Evolutionary conservation across 495 filamentous ascomycete species (phyloP).

Genomic region (Lentithecium fluviatile): DNA sequence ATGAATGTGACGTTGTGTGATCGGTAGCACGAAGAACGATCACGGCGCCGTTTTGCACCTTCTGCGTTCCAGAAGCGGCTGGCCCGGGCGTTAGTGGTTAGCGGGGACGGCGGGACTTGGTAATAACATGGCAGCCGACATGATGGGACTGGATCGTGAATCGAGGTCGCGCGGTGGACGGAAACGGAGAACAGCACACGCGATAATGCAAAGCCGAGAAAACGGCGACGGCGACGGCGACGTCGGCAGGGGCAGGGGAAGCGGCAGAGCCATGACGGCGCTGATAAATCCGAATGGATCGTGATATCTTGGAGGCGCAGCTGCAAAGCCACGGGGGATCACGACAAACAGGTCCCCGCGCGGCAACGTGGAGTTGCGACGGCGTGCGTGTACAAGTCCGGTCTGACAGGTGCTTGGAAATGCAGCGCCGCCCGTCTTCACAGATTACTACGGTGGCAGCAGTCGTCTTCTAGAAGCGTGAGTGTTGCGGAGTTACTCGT

Average conservation of each 20-base stretch:
- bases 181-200: too few species aligned
- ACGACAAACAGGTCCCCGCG: too few species aligned
- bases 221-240: too few species aligned
- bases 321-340: too few species aligned
- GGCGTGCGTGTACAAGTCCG: not conserved
- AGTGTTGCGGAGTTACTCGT: not conserved
- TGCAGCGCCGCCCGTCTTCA: not conserved
- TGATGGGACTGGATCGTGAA: too few species aligned
- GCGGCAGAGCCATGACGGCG: too few species aligned
- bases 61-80: not conserved
- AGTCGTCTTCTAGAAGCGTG: too few species aligned
- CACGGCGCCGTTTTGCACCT: not conserved
- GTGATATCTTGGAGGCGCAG: too few species aligned
- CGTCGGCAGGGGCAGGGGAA: too few species aligned
- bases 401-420: not conserved
- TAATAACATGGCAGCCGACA: not conserved
- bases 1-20: not conserved
- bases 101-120: not conserved
- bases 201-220: too few species aligned
- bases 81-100: not conserved
- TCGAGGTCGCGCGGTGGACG: too few species aligned
- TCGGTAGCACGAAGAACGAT: not conserved
- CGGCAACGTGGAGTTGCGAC: not conserved
- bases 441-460: not conserved
- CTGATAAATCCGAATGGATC: too few species aligned